Evolutionary conservation across 2,329 filamentous ascomycete species (phyloP).

Genomic region (Pseudogymnoascus sp.): DNA sequence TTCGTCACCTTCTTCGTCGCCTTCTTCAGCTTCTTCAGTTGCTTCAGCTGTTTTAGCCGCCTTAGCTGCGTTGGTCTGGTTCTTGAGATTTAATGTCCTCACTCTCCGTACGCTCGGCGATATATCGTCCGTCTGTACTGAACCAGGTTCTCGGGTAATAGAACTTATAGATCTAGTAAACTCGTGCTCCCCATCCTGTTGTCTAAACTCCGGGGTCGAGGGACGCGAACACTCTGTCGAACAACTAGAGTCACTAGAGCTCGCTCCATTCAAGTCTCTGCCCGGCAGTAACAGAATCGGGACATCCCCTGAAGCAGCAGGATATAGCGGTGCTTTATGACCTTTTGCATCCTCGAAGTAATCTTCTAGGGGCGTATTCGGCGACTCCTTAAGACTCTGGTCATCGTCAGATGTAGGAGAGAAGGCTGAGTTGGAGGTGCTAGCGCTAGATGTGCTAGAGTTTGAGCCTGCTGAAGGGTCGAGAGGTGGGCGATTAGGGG

Average conservation of each 20-base stretch:
- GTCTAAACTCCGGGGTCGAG: neutral
- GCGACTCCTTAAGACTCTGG: neutral
- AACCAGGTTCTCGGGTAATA: neutral
- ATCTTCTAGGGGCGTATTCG: neutral
- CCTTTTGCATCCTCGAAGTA: neutral
- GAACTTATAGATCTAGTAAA: neutral
- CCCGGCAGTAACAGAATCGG: neutral
- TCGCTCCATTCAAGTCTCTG: neutral
- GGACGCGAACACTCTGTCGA: neutral
- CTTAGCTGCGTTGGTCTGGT: neutral
- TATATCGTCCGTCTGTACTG: neutral
- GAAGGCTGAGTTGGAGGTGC: neutral
- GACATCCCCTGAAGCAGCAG: neutral
- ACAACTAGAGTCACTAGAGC: neutral
- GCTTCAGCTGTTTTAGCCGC: neutral
- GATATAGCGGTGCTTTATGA: neutral
- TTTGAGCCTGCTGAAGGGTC: neutral
- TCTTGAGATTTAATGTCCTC: neutral
- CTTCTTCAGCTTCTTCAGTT: neutral
- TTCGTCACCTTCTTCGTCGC: neutral
- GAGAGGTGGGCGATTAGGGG: neutral
- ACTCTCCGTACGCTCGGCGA: neutral
- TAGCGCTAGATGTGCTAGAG: neutral
- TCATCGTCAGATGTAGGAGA: neutral
- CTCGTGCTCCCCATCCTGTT: neutral